Percentiles rank a stretch among this genome's conserved stretches.
Evolutionary conservation across 306 rosid species (phyloP).

Genomic region (Heteromeles arbutifolia): DNA sequence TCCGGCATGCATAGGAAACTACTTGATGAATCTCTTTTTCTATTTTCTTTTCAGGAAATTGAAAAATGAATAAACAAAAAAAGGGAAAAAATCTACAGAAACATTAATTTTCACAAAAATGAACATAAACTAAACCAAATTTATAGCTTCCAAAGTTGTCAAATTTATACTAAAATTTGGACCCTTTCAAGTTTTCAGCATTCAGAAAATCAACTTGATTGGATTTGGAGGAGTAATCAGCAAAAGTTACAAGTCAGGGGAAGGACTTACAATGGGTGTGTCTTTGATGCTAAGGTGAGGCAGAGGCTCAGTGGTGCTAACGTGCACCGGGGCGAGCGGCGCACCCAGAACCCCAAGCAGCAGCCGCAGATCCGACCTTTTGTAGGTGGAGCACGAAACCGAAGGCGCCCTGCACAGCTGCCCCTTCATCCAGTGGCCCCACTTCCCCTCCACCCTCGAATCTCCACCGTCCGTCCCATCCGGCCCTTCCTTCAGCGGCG

Average conservation of each 20-base stretch:
- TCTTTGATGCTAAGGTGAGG: slow-evolving; percentile 97
- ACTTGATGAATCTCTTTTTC: neutral
- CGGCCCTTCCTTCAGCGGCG: slow-evolving; percentile 96
- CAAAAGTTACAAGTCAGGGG: neutral
- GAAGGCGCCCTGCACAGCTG: slow-evolving; percentile 73
- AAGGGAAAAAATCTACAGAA: neutral
- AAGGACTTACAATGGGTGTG: slow-evolving; percentile 77
- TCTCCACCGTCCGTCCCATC: slow-evolving; percentile 64
- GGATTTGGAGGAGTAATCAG: neutral
- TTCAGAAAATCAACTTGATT: neutral
- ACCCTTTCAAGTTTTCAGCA: neutral
- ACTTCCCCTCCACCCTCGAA: slow-evolving; percentile 65
- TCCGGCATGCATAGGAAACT: neutral
- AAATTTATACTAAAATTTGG: neutral
- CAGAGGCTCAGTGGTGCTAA: slow-evolving; percentile 63
- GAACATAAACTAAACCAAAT: neutral
- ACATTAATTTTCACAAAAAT: neutral
- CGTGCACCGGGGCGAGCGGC: slow-evolving; percentile 91
- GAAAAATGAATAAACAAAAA: neutral
- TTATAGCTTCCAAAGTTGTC: neutral
- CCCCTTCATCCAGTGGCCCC: slow-evolving; percentile 94
- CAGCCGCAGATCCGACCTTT: slow-evolving; percentile 87
- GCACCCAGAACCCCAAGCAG: slow-evolving; percentile 94
- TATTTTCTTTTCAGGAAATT: neutral
- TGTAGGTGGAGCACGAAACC: slow-evolving; percentile 53